Percentiles rank a stretch among this genome's conserved stretches.
These are phyloP conservation scores for Forsythia suspensa DNA, from an alignment of 257 asterid genomes.

Conservation along the genomic window DNA sequence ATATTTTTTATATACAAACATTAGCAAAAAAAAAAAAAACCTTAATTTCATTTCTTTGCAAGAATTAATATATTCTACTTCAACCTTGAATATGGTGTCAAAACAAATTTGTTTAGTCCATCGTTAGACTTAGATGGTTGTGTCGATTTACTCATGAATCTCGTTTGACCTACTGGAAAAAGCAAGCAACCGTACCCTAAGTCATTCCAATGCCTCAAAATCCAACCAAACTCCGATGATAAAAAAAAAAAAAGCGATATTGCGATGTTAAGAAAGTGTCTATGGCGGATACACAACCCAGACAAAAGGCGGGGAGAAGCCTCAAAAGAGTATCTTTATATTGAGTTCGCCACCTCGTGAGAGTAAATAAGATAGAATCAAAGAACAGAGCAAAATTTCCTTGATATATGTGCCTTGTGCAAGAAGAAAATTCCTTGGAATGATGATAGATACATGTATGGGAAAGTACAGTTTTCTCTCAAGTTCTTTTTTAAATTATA, in stretches of 20 bases:
- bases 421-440: not conserved
- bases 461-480: not conserved
- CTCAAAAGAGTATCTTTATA: not conserved
- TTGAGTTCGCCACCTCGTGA: not conserved
- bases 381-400: no score
- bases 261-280: not conserved
- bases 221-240: not conserved
- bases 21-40: no score
- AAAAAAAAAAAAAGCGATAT: no score
- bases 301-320: not conserved
- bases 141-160: not conserved
- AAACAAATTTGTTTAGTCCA: not conserved
- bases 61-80: no score
- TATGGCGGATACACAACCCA: not conserved
- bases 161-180: not conserved
- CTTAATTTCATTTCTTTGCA: no score
- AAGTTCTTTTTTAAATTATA: no score
- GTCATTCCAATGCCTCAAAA: not conserved
- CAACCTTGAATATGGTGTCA: not conserved
- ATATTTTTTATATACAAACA: no score
- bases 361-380: not conserved
- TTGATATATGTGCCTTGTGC: not conserved
- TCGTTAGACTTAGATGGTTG: not conserved
- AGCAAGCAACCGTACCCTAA: not conserved
- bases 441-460: conserved; percentile 9